Base-by-base conservation (phyloP, 305 asterid species). In the Fraxinus velutina region DNA sequence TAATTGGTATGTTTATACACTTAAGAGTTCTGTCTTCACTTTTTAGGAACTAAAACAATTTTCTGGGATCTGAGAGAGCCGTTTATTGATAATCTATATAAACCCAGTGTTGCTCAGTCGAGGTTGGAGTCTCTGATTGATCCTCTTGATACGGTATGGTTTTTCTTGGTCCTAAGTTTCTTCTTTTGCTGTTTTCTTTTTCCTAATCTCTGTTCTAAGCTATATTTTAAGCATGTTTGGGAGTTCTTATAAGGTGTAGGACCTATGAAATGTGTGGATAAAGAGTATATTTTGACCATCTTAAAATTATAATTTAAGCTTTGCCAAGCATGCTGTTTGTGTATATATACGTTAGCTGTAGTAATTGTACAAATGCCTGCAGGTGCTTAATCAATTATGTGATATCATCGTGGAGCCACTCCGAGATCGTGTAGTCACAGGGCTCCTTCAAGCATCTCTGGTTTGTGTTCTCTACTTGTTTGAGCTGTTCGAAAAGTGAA, bases 401-500 rank as follows among this genome's bases (percentile, higher is more conserved):
- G 94, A 90, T 86, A 87, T 92, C 83, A 93, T 94, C 80, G 93
- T 94, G 87, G 98, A 96, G 89, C 97, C 91, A 80, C 98, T 96
- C 36, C 90, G 99, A 74, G 99, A 96, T 83, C 99, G 98, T 82
- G 92, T 94, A 76, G 99, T 96, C 55, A 94, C 97, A 0, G 98
- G 98, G 44, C 97, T 94, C 75, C 98, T 96, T 85, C 99, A 96
- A 90, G 98, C 99, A 82, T 91, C 98, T 52, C 87, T 96, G 98
- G 99, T 96, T 85, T 75, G 90, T 74, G 37, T 66, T 83, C 87
- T 82, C 27, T 75, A 44, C 82, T 68, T 60, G 24, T 80, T 83
- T 78, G 29, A 78, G 29, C 64, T 73, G 64, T 77, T 55, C 33
- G 62, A 76, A 42, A 78, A 60, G 52, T 75, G 19, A 55, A 13